Base-by-base conservation (phyloP, 139 green algal species). In the Picochlorum sp. region DNA sequence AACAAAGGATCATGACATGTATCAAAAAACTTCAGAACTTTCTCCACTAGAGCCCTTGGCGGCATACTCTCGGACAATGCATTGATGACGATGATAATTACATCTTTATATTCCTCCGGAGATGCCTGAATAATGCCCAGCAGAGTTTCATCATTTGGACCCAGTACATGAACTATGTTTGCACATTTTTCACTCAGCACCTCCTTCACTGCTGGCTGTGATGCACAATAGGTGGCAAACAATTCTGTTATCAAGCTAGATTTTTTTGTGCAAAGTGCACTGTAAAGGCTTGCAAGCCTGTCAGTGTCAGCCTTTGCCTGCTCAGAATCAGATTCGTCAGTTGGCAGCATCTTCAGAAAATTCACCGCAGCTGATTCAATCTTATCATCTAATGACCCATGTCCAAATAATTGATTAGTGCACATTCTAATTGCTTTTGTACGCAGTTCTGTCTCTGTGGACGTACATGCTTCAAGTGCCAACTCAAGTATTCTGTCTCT, bases 21-120 rank as follows among this genome's bases (percentile, higher is more conserved):
- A 2, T 66, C 16, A 30, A 60, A 65, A 10, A 56, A 59, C 32
- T 67, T 54, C 7, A 82, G 8, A 38, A 65, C 72, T 0, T 77
- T 70, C 6, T n/a, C 26, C 2, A 84, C 74, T 20, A 87, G 62
- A 7, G 49, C 30, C 20, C 61, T 16, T 9, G 79, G 74, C 21
- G 75, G 71, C 2, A 18, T 26, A 13, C 38, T 23, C 14, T 78
- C 66, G 44, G 73, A 77, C 21, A 84, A 56, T n/a, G 69, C 78
- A 26, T 72, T 50, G 52, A 90, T 68, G 78, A 89, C 85, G 18
- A 66, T 24, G 28, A 89, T 65, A 59, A 89, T 69, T 49, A 90
- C 72, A 32, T 69, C 58, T 49, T 74, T 34, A 20, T 64, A 70
- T 61, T 59, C 72, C 14, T 50, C 3, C 6, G 71, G 71, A 1